Percentiles rank a stretch among this genome's conserved stretches.
Conservation (phyloP, 23 red algal species). For the Cyanidium caldarium region DNA sequence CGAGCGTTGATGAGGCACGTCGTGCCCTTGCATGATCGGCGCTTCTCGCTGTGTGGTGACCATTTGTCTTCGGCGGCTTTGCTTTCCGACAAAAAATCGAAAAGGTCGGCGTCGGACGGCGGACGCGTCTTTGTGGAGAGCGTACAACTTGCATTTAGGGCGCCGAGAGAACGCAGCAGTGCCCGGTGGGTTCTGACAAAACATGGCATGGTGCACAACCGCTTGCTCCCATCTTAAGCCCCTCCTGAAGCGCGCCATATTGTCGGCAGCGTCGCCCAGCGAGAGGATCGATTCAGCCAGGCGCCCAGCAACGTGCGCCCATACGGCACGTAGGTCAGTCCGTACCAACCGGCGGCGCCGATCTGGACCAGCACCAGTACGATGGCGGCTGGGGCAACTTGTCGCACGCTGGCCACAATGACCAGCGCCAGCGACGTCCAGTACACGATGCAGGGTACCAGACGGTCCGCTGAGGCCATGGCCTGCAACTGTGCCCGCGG, state of each 20-base stretch:
- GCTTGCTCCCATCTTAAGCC: neutral
- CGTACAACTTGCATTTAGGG: too few species aligned
- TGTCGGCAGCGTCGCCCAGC: neutral
- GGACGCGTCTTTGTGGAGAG: too few species aligned
- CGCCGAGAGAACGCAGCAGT: too few species aligned
- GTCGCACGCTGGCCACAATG: neutral
- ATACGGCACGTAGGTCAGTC: neutral
- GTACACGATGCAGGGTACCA: neutral
- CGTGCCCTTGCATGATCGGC: too few species aligned
- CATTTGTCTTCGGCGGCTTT: too few species aligned
- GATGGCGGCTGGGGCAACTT: neutral
- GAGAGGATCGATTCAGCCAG: neutral
- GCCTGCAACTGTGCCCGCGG: neutral
- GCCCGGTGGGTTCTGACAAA: too few species aligned
- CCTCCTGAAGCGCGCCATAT: neutral
- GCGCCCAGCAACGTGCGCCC: neutral
- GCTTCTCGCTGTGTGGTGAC: too few species aligned
- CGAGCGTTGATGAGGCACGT: too few species aligned
- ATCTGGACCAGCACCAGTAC: neutral
- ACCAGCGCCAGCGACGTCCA: neutral
- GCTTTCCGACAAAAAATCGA: too few species aligned
- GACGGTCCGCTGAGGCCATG: neutral
- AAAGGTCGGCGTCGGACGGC: too few species aligned
- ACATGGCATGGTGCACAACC: neutral
- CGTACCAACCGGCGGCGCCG: neutral